Conservation (phyloP, 192 early-diverging fungal genomes). For the Coemansia sp. region DNA sequence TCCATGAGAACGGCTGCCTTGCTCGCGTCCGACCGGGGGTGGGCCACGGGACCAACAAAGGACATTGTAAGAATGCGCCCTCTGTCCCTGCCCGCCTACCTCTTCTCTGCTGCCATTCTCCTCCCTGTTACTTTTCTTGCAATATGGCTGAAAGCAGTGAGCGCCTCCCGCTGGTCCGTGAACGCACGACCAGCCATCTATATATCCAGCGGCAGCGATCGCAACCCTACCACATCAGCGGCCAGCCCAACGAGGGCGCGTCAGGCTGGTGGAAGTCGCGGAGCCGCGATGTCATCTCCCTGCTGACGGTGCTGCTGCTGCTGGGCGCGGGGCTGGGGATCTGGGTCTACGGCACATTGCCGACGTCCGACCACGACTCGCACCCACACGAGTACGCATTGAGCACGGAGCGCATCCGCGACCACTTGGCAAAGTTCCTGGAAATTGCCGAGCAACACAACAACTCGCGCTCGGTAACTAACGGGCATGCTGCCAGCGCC, state of each 20-base stretch:
- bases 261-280: slow-evolving; percentile 19
- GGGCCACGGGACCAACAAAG: too few relatives aligned
- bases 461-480: slow-evolving; percentile 39
- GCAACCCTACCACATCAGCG: neutral
- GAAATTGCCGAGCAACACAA: slow-evolving; percentile 34
- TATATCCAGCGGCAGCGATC: too few relatives aligned
- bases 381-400: slow-evolving; percentile 43
- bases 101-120: too few relatives aligned
- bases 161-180: too few relatives aligned
- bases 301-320: slow-evolving; percentile 27
- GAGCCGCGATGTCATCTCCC: slow-evolving; percentile 21
- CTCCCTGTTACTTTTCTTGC: too few relatives aligned
- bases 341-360: slow-evolving; percentile 44
- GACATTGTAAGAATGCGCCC: too few relatives aligned
- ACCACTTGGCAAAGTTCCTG: slow-evolving; percentile 24
- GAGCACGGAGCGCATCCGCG: slow-evolving; percentile 22
- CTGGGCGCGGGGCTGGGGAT: slow-evolving; percentile 31
- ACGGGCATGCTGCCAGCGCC: slow-evolving; percentile 38
- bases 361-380: slow-evolving; percentile 33
- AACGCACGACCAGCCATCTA: too few relatives aligned
- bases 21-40: too few relatives aligned
- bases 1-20: too few relatives aligned
- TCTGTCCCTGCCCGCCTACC: too few relatives aligned
- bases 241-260: neutral
- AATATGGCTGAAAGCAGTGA: too few relatives aligned